Conservation (phyloP, 1,284 basidiomycete species). For the Melampsora abietis-canadensis region DNA sequence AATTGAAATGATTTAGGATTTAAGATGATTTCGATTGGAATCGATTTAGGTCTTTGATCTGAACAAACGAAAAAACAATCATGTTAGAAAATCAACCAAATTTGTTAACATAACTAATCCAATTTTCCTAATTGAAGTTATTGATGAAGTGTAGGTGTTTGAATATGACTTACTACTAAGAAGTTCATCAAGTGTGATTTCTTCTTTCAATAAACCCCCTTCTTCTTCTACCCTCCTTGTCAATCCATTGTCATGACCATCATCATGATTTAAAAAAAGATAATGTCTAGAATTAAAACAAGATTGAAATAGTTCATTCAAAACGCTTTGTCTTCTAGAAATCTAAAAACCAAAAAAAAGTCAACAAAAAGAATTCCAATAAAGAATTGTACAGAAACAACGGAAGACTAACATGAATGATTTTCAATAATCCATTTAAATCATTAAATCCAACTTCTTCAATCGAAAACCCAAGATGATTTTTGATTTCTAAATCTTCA, state of each 20-base stretch:
- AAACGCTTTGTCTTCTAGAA: conserved; percentile 24
- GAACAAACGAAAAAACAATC: not conserved
- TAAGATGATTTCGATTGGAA: not conserved
- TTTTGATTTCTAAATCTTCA: not conserved
- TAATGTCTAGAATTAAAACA: conserved; percentile 37
- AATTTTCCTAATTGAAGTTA: not conserved
- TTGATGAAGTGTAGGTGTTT: too few species aligned
- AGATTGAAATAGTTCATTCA: conserved; percentile 35
- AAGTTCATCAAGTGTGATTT: not conserved
- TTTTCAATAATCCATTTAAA: conserved; percentile 26
- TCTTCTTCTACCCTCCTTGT: not conserved
- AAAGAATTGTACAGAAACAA: not conserved
- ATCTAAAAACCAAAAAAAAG: conserved; percentile 15
- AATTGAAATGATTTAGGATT: not conserved
- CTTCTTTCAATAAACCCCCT: not conserved
- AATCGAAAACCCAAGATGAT: conserved; percentile 3
- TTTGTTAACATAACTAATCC: not conserved
- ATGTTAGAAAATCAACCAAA: not conserved
- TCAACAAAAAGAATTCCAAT: too few species aligned
- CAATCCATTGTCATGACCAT: not conserved
- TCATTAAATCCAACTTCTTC: conserved; percentile 18
- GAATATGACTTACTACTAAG: not conserved
- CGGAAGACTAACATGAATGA: conserved; percentile 17
- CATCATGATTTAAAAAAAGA: not conserved
- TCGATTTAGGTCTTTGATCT: not conserved